Evolutionary conservation across 768 basidiomycete genomes (phyloP).

Genomic region (Gloeopeniophorella convolvens): DNA sequence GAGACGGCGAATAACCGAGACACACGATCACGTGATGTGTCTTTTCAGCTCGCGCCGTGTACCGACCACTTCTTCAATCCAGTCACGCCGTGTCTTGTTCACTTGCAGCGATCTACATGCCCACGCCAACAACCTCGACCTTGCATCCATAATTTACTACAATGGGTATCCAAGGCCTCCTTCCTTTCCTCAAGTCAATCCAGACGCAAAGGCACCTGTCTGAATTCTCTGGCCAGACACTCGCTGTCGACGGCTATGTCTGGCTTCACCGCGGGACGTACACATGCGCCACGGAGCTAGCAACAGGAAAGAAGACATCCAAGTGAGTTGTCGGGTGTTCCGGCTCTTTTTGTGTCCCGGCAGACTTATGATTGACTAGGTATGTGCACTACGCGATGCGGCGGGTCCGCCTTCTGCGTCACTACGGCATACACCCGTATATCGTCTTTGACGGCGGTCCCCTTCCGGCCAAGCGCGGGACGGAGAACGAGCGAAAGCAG

Average conservation of each 20-base stretch:
- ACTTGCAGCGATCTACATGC: no score
- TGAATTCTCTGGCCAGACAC: constrained; percentile 74
- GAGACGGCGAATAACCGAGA: neutral
- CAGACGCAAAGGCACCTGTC: constrained; percentile 72
- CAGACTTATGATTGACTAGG: constrained; percentile 34
- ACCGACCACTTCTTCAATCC: no score
- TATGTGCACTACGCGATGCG: constrained; percentile 98
- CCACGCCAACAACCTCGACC: no score
- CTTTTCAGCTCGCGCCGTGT: no score
- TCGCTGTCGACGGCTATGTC: constrained; percentile 94
- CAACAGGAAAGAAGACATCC: constrained; percentile 72
- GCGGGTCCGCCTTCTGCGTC: constrained; percentile 75
- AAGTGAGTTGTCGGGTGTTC: constrained; percentile 52
- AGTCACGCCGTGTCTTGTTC: no score
- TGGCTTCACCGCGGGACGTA: constrained; percentile 89
- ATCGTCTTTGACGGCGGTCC: constrained; percentile 96
- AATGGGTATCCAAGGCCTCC: constrained; percentile 91
- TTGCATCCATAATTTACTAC: neutral
- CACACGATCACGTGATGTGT: constrained; percentile 11
- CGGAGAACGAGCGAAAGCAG: constrained; percentile 73
- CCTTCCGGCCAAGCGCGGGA: constrained; percentile 88
- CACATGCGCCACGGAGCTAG: constrained; percentile 85
- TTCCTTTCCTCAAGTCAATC: constrained; percentile 88
- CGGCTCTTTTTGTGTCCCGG: neutral
- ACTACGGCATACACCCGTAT: constrained; percentile 82